Evolutionary conservation across 306 rosid species (phyloP).

Genomic region (Fragaria iinumae): DNA sequence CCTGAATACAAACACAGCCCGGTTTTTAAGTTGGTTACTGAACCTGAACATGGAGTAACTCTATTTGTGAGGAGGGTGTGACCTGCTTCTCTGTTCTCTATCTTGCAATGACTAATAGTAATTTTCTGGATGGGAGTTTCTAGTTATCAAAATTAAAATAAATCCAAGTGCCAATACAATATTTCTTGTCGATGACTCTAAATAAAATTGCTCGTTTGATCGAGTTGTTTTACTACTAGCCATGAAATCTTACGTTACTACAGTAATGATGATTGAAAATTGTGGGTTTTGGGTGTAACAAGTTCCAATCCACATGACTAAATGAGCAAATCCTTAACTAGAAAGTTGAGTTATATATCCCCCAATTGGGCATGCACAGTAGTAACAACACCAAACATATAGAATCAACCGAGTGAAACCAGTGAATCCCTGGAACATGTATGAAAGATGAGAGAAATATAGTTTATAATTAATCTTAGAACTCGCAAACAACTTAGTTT

Average conservation of each 20-base stretch:
- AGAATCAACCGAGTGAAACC: too few species aligned
- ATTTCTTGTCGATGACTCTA: background rate
- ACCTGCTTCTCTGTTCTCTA: background rate
- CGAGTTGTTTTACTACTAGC: background rate
- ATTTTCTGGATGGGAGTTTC: background rate
- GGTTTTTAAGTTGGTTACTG: slow-evolving; percentile 26
- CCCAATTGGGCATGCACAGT: too few species aligned
- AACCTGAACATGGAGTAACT: slow-evolving; percentile 31
- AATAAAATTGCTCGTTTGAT: background rate
- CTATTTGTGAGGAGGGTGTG: slow-evolving; percentile 20
- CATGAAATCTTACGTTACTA: background rate
- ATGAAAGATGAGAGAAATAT: too few species aligned
- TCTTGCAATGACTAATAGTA: background rate
- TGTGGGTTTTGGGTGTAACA: background rate
- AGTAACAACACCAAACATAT: too few species aligned
- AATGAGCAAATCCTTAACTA: too few species aligned
- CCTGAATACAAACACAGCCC: slow-evolving; percentile 30
- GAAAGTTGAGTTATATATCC: too few species aligned
- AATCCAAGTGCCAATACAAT: background rate
- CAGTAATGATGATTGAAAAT: too few species aligned
- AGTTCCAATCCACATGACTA: background rate
- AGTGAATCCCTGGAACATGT: too few species aligned
- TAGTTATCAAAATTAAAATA: background rate
- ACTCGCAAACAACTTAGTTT: too few species aligned
- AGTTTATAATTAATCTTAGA: too few species aligned